A percentile compares a stretch with the other conserved stretches of the same genome.
These are phyloP conservation scores for Aspergillus leporis DNA, from an alignment of 495 filamentous ascomycete genomes.

Conservation along the genomic window DNA sequence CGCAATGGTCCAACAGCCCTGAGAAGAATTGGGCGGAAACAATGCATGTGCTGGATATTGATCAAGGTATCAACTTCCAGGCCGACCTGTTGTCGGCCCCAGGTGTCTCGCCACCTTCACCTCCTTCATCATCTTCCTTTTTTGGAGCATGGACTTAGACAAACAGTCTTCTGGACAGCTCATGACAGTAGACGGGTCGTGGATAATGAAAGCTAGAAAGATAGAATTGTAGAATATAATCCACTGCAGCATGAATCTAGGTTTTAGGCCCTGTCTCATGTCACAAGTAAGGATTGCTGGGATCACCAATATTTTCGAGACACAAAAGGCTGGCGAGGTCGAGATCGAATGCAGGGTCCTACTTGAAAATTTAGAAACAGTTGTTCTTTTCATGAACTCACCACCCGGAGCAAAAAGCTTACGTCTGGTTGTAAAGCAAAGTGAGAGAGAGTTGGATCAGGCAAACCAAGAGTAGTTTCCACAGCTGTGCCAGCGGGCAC, in stretches of 20 bases:
- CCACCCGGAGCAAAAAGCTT: not conserved
- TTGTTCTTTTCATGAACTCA: not conserved
- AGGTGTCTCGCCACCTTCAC: not conserved
- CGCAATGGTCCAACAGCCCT: not conserved
- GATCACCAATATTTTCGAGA: not conserved
- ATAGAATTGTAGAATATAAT: not conserved
- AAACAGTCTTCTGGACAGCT: not conserved
- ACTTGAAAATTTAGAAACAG: not conserved
- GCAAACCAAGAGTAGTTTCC: not conserved
- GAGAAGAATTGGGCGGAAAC: not conserved
- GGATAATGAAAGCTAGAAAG: not conserved
- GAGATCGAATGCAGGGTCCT: not conserved
- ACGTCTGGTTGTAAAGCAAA: conserved; percentile 6
- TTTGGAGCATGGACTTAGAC: not conserved
- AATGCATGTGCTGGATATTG: not conserved
- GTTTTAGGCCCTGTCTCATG: not conserved
- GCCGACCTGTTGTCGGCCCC: not conserved
- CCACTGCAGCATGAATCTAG: too few relatives aligned
- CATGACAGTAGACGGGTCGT: not conserved
- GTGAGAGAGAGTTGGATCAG: conserved; percentile 2
- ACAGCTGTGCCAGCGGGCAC: too few relatives aligned
- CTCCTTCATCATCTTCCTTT: conserved; percentile 1
- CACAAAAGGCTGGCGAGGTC: conserved; percentile 9
- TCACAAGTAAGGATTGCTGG: not conserved
- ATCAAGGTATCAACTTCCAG: not conserved